phyloP scores from a whole-genome alignment of 192 early-diverging fungal genomes.

The Thamnidium elegans region DNA sequence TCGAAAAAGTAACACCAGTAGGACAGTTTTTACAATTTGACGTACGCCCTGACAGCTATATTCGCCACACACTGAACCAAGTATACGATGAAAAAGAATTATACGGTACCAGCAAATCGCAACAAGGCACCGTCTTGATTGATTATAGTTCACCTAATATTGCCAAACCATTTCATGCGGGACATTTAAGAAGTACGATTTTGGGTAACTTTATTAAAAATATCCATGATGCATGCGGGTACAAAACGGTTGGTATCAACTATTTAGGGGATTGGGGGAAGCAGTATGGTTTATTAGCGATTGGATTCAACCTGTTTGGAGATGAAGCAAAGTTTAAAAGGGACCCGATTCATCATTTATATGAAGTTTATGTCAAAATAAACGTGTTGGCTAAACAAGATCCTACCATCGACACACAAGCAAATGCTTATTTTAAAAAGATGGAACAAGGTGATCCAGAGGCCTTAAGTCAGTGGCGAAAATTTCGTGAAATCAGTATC shows the following conservation, averaged over 20 bases:
- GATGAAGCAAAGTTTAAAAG: constrained; percentile 58
- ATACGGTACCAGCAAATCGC: constrained; percentile 58
- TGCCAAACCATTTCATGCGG: constrained; percentile 96
- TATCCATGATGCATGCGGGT: constrained; percentile 77
- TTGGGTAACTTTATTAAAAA: constrained; percentile 88
- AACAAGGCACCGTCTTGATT: constrained; percentile 57
- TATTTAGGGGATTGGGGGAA: constrained; percentile 99
- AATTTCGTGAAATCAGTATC: constrained; percentile 84
- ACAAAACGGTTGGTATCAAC: constrained; percentile 82
- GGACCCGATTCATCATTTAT: constrained; percentile 87
- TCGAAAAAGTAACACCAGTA: constrained; percentile 46
- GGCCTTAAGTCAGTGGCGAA: constrained; percentile 72
- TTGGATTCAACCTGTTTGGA: constrained; percentile 82
- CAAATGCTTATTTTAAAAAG: constrained; percentile 81
- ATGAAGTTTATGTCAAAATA: constrained; percentile 86
- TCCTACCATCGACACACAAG: constrained; percentile 64
- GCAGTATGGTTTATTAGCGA: constrained; percentile 91
- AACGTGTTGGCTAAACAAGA: constrained; percentile 65
- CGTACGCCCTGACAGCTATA: constrained; percentile 50
- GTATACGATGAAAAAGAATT: constrained; percentile 44
- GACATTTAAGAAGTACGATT: constrained; percentile 94
- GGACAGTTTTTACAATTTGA: constrained; percentile 71
- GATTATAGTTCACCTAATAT: constrained; percentile 97
- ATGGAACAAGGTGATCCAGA: constrained; percentile 83
- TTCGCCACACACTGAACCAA: constrained; percentile 47